phyloP scores from a whole-genome alignment of 441 rosid genomes.

The Capsella rubella region DNA sequence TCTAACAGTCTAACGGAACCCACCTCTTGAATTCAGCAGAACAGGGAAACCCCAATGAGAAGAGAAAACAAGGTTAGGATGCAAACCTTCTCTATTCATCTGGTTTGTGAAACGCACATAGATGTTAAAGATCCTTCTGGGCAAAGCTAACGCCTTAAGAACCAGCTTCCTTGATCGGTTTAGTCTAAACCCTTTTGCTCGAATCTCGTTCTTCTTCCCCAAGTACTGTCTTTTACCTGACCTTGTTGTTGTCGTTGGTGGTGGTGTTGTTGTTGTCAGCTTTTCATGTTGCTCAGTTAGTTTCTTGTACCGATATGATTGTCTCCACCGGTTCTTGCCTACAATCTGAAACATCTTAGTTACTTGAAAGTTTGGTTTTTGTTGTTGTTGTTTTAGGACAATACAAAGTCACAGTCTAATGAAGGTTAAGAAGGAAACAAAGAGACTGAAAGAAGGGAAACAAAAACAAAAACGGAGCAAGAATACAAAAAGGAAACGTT shows the following conservation, averaged over 20 bases:
- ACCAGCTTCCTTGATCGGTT: slow-evolving; percentile 44
- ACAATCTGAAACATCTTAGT: slow-evolving; percentile 40
- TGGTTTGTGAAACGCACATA: slow-evolving; percentile 48
- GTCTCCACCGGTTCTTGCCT: slow-evolving; percentile 37
- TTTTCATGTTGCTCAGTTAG: slow-evolving; percentile 28
- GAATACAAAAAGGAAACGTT: slow-evolving; percentile 7
- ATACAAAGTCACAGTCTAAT: slow-evolving; percentile 1
- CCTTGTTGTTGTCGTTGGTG: slow-evolving; percentile 24
- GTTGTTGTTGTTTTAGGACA: slow-evolving; percentile 13
- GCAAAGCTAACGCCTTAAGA: slow-evolving; percentile 43
- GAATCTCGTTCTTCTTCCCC: slow-evolving; percentile 41
- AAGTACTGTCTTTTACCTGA: slow-evolving; percentile 26
- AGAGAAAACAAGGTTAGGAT: slow-evolving; percentile 61
- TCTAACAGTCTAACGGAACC: slow-evolving; percentile 39
- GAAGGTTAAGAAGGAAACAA: slow-evolving; percentile 19
- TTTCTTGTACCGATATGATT: slow-evolving; percentile 42
- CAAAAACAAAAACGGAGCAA: neutral
- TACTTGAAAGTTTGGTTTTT: neutral
- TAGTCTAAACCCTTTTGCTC: slow-evolving; percentile 45
- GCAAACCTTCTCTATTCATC: slow-evolving; percentile 55
- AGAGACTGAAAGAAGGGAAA: slow-evolving; percentile 7
- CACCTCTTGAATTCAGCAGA: slow-evolving; percentile 39
- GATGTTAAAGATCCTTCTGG: slow-evolving; percentile 43
- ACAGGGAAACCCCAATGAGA: slow-evolving; percentile 75
- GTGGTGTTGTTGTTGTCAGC: neutral